A percentile compares a stretch with the other conserved stretches of the same genome.
phyloP scores from a whole-genome alignment of 768 basidiomycete genomes.

The Leccinum imitatum region DNA sequence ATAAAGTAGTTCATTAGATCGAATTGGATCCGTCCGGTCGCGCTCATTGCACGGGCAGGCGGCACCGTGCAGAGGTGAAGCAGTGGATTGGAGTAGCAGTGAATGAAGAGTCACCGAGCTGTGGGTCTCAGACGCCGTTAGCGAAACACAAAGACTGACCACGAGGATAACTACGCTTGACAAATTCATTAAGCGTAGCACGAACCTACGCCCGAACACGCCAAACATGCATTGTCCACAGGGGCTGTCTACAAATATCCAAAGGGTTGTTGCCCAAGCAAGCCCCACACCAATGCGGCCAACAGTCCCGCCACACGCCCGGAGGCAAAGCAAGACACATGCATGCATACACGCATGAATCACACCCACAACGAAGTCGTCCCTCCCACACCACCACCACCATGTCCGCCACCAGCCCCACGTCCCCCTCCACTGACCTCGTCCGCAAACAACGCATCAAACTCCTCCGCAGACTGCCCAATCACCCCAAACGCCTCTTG shows the following conservation, averaged over 20 bases:
- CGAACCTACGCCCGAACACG: background rate
- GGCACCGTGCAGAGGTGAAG: background rate
- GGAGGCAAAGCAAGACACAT: background rate
- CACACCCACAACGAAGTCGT: conserved; percentile 15
- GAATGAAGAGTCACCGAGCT: background rate
- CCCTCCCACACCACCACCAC: background rate
- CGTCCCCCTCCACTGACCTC: conserved; percentile 1
- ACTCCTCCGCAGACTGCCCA: conserved; percentile 76
- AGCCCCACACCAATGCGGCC: conserved; percentile 3
- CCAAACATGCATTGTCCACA: conserved; percentile 12
- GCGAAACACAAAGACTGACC: background rate
- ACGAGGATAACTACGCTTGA: conserved; percentile 7
- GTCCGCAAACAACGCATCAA: conserved; percentile 69
- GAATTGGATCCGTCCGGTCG: conserved; percentile 18
- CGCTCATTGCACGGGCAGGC: conserved; percentile 8
- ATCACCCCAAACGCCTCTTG: conserved; percentile 94
- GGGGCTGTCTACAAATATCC: background rate
- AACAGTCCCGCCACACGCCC: conserved; percentile 4
- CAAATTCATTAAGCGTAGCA: conserved; percentile 7
- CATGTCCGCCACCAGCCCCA: background rate
- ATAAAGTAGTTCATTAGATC: background rate
- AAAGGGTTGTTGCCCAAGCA: background rate
- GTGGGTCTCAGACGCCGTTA: background rate
- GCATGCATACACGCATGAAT: background rate
- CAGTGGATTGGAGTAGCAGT: background rate